Evolutionary conservation across 1,139 yeast genomes (phyloP), one percentile per base, ranked within the genome.

Genomic region (Zygosaccharomyces pseudobailii): DNA sequence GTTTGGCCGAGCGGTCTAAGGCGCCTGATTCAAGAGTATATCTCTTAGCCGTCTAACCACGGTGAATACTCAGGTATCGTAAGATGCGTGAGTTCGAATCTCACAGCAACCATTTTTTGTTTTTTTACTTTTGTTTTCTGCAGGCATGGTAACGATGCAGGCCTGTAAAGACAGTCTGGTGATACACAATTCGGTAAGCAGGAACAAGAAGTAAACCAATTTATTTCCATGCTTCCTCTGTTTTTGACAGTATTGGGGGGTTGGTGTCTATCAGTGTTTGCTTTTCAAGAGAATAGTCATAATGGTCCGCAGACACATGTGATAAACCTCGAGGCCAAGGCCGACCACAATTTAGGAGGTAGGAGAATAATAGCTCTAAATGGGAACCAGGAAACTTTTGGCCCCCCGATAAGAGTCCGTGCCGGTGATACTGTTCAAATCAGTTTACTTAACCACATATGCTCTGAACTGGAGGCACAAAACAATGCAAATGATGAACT

Each of bases 1-100:
- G 58, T 56, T 55, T 56, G 59, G 59, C 58, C 58, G 59, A 56
- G 59, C 59, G 59, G 59, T 55, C 59, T 56, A 56, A 56, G 59
- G 59, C 59, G 59, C 58, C 59, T 55, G 59, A 56, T 56, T 55
- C 59, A 56, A 56, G 59, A 53, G 51, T 48, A 46, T 52, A 47
- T 46, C 44, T 49, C 52, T 49, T 49, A 47, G 39, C 45, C 21
- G 45, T 22, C 37, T 25, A 49, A 39, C 47, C 50, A 45, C 38
- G 32, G 30, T 50, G 58, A 49, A 52, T 40, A 27, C 58, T 55
- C 57, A 54, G 58, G 57, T 55, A 55, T 55, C 57, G 58, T 51
- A 55, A 55, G 58, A 55, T 55, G 58, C 58, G 53, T 53, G 57
- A 55, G 58, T 55, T 55, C 58, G 58, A 55, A 55, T 55, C 58